These are phyloP conservation scores for Lyophyllum decastes DNA, from an alignment of 768 basidiomycete genomes.

Conservation along the genomic window DNA sequence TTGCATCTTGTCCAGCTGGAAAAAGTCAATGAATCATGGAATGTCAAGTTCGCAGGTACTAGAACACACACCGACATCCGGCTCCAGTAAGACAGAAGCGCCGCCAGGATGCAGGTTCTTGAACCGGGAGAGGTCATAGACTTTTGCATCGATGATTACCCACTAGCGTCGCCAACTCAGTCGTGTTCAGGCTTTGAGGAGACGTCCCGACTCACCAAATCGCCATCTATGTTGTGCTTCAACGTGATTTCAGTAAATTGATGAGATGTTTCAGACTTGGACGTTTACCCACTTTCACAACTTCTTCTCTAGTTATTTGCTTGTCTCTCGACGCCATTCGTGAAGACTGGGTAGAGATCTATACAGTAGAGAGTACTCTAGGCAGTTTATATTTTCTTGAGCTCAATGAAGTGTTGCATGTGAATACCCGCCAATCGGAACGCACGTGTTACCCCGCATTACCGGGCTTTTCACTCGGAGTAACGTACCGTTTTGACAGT, in stretches of 20 bases:
- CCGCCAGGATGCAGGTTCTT: conserved; percentile 84
- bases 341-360: neutral
- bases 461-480: neutral
- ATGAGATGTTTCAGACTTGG: neutral
- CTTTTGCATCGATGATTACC: conserved; percentile 82
- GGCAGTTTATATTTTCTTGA: neutral
- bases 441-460: neutral
- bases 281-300: conserved; percentile 57
- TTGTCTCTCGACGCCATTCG: conserved; percentile 29
- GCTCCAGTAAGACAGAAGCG: conserved; percentile 66
- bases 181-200: neutral
- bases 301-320: conserved; percentile 64
- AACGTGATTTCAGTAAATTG: conserved; percentile 4
- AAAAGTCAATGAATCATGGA: neutral
- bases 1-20: conserved; percentile 74
- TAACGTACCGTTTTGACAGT: too few species aligned
- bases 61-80: conserved; percentile 63
- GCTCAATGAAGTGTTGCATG: neutral
- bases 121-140: conserved; percentile 82
- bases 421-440: conserved; percentile 1
- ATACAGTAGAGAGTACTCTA: too few species aligned
- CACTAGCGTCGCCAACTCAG: conserved; percentile 45
- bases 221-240: conserved; percentile 78
- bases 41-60: neutral
- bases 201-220: conserved; percentile 49